Conservation (phyloP, 2,329 filamentous ascomycete species). For the Phoma sp. region DNA sequence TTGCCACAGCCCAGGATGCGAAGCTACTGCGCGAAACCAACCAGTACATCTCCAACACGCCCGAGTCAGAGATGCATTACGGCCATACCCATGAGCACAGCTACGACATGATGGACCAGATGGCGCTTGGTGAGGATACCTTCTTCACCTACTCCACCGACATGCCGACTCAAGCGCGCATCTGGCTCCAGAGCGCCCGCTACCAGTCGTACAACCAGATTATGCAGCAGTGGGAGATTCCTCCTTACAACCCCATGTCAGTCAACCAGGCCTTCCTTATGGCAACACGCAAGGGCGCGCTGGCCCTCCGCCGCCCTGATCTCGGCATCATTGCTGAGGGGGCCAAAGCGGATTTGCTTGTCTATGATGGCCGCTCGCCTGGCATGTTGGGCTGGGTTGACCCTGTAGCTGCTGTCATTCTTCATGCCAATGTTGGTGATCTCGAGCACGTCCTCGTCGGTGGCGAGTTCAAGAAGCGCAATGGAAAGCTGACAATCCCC, state of each 20-base stretch:
- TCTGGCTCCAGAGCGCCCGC: slow-evolving; percentile 60
- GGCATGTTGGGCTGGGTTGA: slow-evolving; percentile 62
- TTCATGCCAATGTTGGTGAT: slow-evolving; percentile 62
- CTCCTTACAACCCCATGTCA: slow-evolving; percentile 58
- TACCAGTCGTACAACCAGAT: slow-evolving; percentile 32
- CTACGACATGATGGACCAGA: slow-evolving; percentile 57
- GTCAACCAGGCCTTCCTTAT: slow-evolving; percentile 62
- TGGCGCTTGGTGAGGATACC: slow-evolving; percentile 61
- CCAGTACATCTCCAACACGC: slow-evolving; percentile 63
- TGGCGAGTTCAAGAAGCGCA: slow-evolving; percentile 57
- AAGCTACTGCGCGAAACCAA: slow-evolving; percentile 56
- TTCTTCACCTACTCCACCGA: slow-evolving; percentile 61
- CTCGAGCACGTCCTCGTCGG: slow-evolving; percentile 59
- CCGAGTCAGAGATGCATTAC: slow-evolving; percentile 65
- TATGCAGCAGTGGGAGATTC: slow-evolving; percentile 52
- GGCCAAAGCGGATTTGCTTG: slow-evolving; percentile 61
- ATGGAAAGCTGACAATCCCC: slow-evolving; percentile 45
- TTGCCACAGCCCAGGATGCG: slow-evolving; percentile 50
- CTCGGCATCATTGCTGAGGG: slow-evolving; percentile 57
- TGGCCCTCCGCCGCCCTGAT: slow-evolving; percentile 59
- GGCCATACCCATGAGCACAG: slow-evolving; percentile 58
- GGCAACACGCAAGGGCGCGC: slow-evolving; percentile 59
- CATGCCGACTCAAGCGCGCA: slow-evolving; percentile 53
- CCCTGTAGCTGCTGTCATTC: slow-evolving; percentile 61
- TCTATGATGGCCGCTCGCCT: slow-evolving; percentile 59